These are phyloP conservation scores for Phytophthora pseudosyringae DNA, from an alignment of 352 stramenopile genomes.

Conservation along the genomic window DNA sequence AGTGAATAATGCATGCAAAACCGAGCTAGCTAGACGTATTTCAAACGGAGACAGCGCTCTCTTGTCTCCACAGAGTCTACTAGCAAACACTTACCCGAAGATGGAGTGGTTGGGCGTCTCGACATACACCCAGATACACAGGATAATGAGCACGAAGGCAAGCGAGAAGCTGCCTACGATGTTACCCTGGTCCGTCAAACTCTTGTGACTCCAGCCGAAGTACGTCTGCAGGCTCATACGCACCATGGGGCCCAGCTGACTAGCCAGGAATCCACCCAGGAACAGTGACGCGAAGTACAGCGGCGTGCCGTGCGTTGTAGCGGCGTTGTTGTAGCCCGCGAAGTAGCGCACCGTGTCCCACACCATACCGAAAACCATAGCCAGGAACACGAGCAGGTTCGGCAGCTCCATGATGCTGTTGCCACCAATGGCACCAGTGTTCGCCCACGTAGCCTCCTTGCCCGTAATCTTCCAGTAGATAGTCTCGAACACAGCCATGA, in stretches of 20 bases:
- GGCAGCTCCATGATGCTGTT: slow-evolving; percentile 77
- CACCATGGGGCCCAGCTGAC: slow-evolving; percentile 71
- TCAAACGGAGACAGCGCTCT: slow-evolving; percentile 20
- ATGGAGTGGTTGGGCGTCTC: slow-evolving; percentile 63
- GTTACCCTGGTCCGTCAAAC: slow-evolving; percentile 78
- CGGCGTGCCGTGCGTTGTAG: slow-evolving; percentile 66
- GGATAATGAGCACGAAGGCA: slow-evolving; percentile 66
- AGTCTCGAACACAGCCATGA: slow-evolving; percentile 73
- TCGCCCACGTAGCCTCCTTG: slow-evolving; percentile 74
- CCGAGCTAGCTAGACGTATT: slow-evolving; percentile 32
- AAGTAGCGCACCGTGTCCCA: slow-evolving; percentile 75
- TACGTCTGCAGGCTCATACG: slow-evolving; percentile 79
- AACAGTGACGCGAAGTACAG: slow-evolving; percentile 73
- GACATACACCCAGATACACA: slow-evolving; percentile 84
- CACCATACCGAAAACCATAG: slow-evolving; percentile 70
- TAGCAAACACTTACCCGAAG: slow-evolving; percentile 39
- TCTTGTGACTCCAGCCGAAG: slow-evolving; percentile 83
- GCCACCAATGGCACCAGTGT: slow-evolving; percentile 63
- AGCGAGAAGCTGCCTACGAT: slow-evolving; percentile 75
- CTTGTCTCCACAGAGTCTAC: slow-evolving; percentile 17
- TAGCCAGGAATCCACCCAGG: slow-evolving; percentile 62
- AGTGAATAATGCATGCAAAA: slow-evolving; percentile 44
- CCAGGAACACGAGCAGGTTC: slow-evolving; percentile 71
- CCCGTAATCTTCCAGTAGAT: slow-evolving; percentile 83
- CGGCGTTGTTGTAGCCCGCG: slow-evolving; percentile 72